Evolutionary conservation across 2,329 filamentous ascomycete genomes (phyloP).

Genomic region (Penicillium sp.): DNA sequence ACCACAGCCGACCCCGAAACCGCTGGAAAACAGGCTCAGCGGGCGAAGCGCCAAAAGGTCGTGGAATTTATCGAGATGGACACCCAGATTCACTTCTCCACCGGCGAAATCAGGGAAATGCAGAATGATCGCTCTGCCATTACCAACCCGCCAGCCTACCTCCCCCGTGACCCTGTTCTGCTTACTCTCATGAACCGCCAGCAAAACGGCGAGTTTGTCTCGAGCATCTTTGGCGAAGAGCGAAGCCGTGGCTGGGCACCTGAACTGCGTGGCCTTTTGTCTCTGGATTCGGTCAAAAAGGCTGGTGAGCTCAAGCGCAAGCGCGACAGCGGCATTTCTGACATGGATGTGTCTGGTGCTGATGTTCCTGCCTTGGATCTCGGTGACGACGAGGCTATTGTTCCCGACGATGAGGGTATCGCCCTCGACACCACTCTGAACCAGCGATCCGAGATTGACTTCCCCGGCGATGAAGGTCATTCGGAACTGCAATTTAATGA

Average conservation of each 20-base stretch:
- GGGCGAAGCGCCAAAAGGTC: conserved; percentile 78
- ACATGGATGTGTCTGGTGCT: conserved; percentile 71
- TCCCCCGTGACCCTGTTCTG: conserved; percentile 84
- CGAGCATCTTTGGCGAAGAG: conserved; percentile 80
- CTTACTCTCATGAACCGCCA: conserved; percentile 91
- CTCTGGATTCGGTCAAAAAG: conserved; percentile 76
- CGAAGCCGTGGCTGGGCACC: conserved; percentile 83
- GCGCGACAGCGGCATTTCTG: conserved; percentile 83
- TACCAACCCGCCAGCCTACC: conserved; percentile 77
- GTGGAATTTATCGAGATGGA: conserved; percentile 73
- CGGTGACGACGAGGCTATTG: conserved; percentile 66
- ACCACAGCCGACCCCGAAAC: conserved; percentile 50
- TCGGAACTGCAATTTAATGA: conserved; percentile 49
- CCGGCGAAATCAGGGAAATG: conserved; percentile 79
- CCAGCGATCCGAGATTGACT: conserved; percentile 66
- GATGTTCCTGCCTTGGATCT: conserved; percentile 66
- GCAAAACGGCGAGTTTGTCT: conserved; percentile 86
- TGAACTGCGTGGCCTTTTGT: conserved; percentile 90
- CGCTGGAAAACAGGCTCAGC: conserved; percentile 65
- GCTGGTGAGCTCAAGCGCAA: conserved; percentile 89
- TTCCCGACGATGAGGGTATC: conserved; percentile 54
- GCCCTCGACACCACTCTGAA: conserved; percentile 53
- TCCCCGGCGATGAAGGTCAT: conserved; percentile 64
- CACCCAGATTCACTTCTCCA: conserved; percentile 75
- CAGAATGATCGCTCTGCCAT: conserved; percentile 87